These are phyloP conservation scores for Orobanche coerulescens DNA, from an alignment of 257 asterid genomes.

Conservation along the genomic window DNA sequence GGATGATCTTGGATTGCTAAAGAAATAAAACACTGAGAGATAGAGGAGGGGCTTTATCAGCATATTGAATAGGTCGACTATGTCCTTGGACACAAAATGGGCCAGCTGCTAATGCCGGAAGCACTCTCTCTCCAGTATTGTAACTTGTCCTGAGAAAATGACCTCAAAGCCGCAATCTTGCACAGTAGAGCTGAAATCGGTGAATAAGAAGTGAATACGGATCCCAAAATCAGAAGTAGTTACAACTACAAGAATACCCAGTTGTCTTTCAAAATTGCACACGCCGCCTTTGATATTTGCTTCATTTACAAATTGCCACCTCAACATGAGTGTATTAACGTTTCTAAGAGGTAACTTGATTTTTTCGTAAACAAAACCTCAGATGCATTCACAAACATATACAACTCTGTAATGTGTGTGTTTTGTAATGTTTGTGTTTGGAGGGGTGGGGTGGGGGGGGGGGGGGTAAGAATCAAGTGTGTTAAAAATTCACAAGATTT, in stretches of 20 bases:
- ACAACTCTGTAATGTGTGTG: too few relatives aligned
- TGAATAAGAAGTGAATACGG: not conserved
- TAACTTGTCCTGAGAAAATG: conserved; percentile 82
- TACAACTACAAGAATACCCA: not conserved
- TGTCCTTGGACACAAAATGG: conserved; percentile 82
- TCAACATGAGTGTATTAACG: too few relatives aligned
- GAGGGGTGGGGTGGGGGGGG: too few relatives aligned
- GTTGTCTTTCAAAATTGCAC: too few relatives aligned
- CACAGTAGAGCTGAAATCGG: conserved; percentile 74
- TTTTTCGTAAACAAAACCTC: too few relatives aligned
- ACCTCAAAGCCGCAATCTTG: conserved; percentile 85
- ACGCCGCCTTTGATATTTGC: too few relatives aligned
- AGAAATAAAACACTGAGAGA: conserved; percentile 90
- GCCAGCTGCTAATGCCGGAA: conserved; percentile 91
- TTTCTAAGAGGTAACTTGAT: too few relatives aligned
- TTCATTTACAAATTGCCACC: too few relatives aligned
- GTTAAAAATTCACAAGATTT: too few relatives aligned
- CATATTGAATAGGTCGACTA: conserved; percentile 71
- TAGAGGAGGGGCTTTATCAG: conserved; percentile 84
- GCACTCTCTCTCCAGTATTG: conserved; percentile 94
- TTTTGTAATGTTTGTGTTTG: too few relatives aligned
- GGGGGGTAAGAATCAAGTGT: too few relatives aligned
- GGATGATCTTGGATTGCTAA: conserved; percentile 80
- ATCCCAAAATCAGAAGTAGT: not conserved
- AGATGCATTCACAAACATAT: too few relatives aligned